Percentiles rank a stretch among this genome's conserved stretches.
phyloP scores from a whole-genome alignment of 805 yeast genomes.

The Monosporozyma siamensis region DNA sequence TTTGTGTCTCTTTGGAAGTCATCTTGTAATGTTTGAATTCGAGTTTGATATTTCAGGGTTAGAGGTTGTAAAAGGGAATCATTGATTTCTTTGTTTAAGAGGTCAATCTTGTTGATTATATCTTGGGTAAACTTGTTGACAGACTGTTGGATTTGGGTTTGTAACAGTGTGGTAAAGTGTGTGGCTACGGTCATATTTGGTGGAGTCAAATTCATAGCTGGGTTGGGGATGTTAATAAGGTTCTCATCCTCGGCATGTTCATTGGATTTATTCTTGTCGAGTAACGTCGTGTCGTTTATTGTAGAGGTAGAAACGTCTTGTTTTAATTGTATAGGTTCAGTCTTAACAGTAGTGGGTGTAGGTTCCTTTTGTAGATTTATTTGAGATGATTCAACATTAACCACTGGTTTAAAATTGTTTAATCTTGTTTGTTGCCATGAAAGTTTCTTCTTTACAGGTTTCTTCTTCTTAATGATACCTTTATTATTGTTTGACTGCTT shows the following conservation, averaged over 20 bases:
- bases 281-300: no score
- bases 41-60: constrained; percentile 28
- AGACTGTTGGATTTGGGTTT: constrained; percentile 31
- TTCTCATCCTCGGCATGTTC: background rate
- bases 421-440: constrained; percentile 12
- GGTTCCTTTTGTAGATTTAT: background rate
- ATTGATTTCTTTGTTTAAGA: constrained; percentile 33
- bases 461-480: constrained; percentile 3
- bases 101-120: constrained; percentile 27
- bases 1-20: constrained; percentile 32
- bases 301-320: background rate
- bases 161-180: constrained; percentile 15
- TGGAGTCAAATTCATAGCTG: background rate
- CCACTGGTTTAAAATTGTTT: constrained; percentile 12
- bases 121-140: constrained; percentile 30
- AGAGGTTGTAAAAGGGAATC: constrained; percentile 29
- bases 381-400: constrained; percentile 7
- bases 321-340: no score
- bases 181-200: background rate
- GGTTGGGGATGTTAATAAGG: background rate
- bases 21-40: constrained; percentile 27
- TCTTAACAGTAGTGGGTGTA: background rate
- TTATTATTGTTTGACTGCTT: no score
- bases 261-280: no score
- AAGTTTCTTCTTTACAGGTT: background rate